Conservation (phyloP, 2,329 filamentous ascomycete genomes). For the Fusarium verrucosum region DNA sequence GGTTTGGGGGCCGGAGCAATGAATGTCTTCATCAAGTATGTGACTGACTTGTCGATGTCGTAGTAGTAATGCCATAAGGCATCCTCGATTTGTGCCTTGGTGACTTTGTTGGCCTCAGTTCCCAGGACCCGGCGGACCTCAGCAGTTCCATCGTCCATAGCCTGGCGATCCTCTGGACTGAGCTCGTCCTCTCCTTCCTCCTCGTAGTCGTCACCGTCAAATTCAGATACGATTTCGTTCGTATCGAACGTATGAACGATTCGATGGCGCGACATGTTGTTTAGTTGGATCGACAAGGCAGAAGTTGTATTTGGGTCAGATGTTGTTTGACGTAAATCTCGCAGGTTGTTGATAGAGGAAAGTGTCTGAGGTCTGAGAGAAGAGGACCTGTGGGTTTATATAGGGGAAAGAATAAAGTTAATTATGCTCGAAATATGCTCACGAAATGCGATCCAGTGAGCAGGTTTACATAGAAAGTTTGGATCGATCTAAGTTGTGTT, state of each 20-base stretch:
- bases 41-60: constrained; percentile 85
- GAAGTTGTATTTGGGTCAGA: neutral
- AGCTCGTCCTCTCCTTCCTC: constrained; percentile 58
- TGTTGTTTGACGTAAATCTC: neutral
- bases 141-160: constrained; percentile 71
- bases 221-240: constrained; percentile 59
- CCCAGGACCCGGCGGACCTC: constrained; percentile 75
- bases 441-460: neutral
- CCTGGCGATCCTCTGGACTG: constrained; percentile 57
- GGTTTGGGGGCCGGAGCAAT: constrained; percentile 58
- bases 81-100: constrained; percentile 78
- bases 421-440: neutral
- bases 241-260: constrained; percentile 57
- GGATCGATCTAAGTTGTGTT: constrained; percentile 8
- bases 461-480: neutral
- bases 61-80: constrained; percentile 96
- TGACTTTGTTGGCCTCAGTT: constrained; percentile 64
- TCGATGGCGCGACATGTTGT: constrained; percentile 42
- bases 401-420: neutral
- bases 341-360: neutral
- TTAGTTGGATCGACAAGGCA: neutral
- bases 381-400: neutral
- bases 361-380: neutral
- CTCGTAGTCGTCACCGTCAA: constrained; percentile 57
- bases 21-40: constrained; percentile 77